Conservation (phyloP, 192 early-diverging fungal species). For the Coemansia sp. region DNA sequence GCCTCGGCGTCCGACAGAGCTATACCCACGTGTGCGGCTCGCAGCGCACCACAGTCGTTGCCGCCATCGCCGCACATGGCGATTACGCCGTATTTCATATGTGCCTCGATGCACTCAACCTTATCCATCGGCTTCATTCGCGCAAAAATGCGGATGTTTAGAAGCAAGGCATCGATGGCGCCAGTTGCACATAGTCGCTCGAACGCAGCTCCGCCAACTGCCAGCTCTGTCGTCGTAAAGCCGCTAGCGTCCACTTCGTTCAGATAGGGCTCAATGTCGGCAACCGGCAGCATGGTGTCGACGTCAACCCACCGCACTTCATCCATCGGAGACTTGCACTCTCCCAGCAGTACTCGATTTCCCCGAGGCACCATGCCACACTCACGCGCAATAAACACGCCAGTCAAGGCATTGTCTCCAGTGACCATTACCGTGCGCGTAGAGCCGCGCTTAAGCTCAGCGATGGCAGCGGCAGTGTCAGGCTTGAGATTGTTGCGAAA, state of each 20-base stretch:
- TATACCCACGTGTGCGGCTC: slow-evolving; percentile 75
- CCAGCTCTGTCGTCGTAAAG: slow-evolving; percentile 55
- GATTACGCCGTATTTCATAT: slow-evolving; percentile 73
- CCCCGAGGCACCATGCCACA: slow-evolving; percentile 53
- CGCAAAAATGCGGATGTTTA: slow-evolving; percentile 72
- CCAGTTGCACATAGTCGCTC: slow-evolving; percentile 47
- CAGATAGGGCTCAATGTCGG: neutral
- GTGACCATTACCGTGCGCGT: slow-evolving; percentile 82
- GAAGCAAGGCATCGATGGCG: slow-evolving; percentile 53
- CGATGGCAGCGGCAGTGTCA: slow-evolving; percentile 65
- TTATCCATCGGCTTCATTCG: slow-evolving; percentile 78
- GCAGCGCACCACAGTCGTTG: slow-evolving; percentile 79
- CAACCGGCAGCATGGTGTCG: slow-evolving; percentile 33
- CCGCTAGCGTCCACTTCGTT: slow-evolving; percentile 5
- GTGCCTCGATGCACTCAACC: slow-evolving; percentile 65
- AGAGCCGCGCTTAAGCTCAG: slow-evolving; percentile 64
- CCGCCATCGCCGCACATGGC: slow-evolving; percentile 87
- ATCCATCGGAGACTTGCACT: slow-evolving; percentile 36
- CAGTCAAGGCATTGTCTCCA: slow-evolving; percentile 74
- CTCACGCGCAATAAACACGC: slow-evolving; percentile 65
- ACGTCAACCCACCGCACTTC: slow-evolving; percentile 60
- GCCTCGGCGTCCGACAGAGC: slow-evolving; percentile 78
- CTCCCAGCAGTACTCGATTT: slow-evolving; percentile 49
- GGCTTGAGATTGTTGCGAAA: slow-evolving; percentile 77
- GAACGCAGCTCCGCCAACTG: slow-evolving; percentile 69